Base-by-base conservation (phyloP, 108 stramenopile species). In the Ochromonas danica region DNA sequence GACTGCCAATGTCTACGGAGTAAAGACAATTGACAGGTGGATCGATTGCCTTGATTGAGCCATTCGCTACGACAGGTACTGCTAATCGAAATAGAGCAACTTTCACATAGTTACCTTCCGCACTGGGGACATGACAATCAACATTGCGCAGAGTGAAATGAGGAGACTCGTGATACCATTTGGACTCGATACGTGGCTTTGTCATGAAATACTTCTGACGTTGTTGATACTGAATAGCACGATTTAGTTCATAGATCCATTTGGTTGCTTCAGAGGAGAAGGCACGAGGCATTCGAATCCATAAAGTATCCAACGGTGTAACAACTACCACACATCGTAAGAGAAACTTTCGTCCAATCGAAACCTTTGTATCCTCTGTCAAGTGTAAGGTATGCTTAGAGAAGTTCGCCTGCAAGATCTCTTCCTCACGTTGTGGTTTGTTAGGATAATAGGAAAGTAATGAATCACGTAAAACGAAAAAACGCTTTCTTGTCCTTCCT, bases 111-210 rank as follows among this genome's bases (percentile, higher is more conserved):
- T 22, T 6, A 51, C 22, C 45, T 22, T 14, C 6, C 6, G 22
- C 6, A 51, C 31, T 28, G 63, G 10, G 22, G 51, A 10, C 51
- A 10, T 36, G 31, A 28, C 14, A 28, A 36, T 67, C 63, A 36
- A 36, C 63, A 36, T 6, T 10, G 31, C 3, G 14, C 17, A 67
- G 3, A 36, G 35, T 14, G 31, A 67, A 67, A 36, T 6, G 6
- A 6, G 27, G 63, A 28, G 63, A 67, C 31, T 67, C 63, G 31
- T 67, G 63, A 36, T 67, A 67, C 63, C 63, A 67, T 6, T 10
- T 28, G 10, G 63, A 67, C 31, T 67, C 63, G 10, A 67, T 25
- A 36, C 63, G 63, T 10, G 31, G 27, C 63, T 67, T 67, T 25
- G 63, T 35, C 63, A 67, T 67, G 10, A 67, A 28, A 3, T 14